Base-by-base conservation (phyloP, 495 filamentous ascomycete species). In the Chaetomium fimeti region DNA sequence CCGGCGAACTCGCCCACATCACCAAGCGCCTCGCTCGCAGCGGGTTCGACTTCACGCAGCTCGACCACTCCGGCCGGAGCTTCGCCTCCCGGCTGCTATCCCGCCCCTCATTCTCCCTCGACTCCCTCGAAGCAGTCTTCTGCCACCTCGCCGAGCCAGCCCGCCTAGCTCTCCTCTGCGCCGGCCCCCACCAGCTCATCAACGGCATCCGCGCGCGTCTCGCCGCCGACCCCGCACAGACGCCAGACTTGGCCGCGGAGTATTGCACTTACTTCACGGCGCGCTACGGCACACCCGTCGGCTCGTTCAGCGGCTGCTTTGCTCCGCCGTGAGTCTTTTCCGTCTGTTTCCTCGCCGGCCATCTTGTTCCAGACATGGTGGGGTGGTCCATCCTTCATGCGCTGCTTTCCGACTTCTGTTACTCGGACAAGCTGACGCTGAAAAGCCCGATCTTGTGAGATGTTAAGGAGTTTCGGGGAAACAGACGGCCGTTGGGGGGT, bases 211-310 rank as follows among this genome's bases (percentile, higher is more conserved):
- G 42, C 12, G 24, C 42, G 24, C 63, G 63, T 16, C 24, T 62
- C 22, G 16, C 28, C 13, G 38, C 36, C n/a, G 42, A 22, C 15
- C 38, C 24, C 25, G 29, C 16, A 2, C 32, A 56, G 2, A 22
- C 53, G 7, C 18, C 36, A 1, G 55, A 20, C 1, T 32, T 51
- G 40, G 63, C 48, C 18, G n/a, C 52, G 16, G 27, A 32, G 5
- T 66, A 66, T 54, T 32, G 27, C 16, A 15, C 20, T n/a, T 66
- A 66, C 43, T 63, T 66, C 20, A 5, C 22, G 7, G 18, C 59
- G 22, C 64, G 64, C 42, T 66, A 66, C 40, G 51, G 48, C 11
- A 66, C 18, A 4, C 7, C 43, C n/a, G 18, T 13, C 13, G 40
- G 40, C 15, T 6, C 16, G 40, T 43, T 18, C 5, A 43, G 16